Conservation (phyloP, 331 rosid genomes). For the Quercus phellos region DNA sequence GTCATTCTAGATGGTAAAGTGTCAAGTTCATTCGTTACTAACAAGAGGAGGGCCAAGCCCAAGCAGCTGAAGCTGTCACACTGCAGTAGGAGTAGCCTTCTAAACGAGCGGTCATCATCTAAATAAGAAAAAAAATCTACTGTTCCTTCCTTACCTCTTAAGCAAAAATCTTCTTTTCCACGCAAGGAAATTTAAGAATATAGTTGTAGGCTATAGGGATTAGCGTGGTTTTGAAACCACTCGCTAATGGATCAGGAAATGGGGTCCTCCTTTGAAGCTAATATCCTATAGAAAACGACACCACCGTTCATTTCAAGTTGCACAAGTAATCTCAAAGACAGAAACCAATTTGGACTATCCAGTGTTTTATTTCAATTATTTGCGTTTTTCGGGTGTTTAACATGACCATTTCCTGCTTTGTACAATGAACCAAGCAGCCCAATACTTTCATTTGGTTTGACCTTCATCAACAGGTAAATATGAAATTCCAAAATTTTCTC, state of each 20-base stretch:
- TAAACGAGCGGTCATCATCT: no score
- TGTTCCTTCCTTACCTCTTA: not conserved
- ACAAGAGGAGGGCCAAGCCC: no score
- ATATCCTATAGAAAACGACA: not conserved
- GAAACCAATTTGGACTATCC: not conserved
- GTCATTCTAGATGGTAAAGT: no score
- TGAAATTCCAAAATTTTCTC: no score
- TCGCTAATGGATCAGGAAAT: conserved; percentile 12
- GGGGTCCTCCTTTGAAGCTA: not conserved
- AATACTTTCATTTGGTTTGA: no score
- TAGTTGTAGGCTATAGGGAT: not conserved
- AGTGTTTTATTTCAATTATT: not conserved
- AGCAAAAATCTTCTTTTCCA: not conserved
- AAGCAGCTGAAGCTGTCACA: no score
- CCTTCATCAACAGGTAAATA: no score
- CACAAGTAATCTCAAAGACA: not conserved
- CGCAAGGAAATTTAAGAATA: not conserved
- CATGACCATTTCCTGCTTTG: no score
- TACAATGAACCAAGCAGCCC: no score
- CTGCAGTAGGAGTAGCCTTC: no score
- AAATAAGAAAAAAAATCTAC: no score
- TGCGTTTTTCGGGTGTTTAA: not conserved
- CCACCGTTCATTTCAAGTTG: not conserved
- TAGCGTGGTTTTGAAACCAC: conserved; percentile 13
- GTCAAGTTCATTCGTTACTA: no score